These are phyloP conservation scores for Citropsis articulata DNA, from an alignment of 345 rosid species.

Conservation along the genomic window DNA sequence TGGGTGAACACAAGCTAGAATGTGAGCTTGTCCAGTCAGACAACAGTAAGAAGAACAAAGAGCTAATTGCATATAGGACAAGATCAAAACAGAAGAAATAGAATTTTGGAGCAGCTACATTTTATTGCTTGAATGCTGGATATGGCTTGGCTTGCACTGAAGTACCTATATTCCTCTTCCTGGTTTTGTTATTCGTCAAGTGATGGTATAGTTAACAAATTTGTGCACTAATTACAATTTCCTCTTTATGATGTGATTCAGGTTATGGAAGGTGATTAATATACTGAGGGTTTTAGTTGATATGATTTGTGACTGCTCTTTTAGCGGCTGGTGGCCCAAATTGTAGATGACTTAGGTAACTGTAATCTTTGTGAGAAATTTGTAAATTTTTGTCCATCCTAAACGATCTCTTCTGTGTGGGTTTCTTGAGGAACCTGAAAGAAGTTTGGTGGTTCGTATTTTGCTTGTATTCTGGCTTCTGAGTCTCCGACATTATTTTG, in stretches of 20 bases:
- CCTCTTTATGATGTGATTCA: not conserved
- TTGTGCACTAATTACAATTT: not conserved
- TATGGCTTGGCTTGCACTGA: not conserved
- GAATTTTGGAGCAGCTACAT: conserved; percentile 5
- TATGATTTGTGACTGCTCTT: not conserved
- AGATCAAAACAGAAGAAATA: conserved; percentile 31
- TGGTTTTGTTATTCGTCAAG: not conserved
- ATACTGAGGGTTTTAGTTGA: not conserved
- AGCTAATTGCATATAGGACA: conserved; percentile 23
- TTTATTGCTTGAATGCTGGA: not conserved
- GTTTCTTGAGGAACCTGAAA: not conserved
- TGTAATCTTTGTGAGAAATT: not conserved
- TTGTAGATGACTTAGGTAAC: conserved; percentile 8
- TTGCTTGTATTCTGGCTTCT: not conserved
- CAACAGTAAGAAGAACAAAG: not conserved
- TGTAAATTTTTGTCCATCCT: conserved; percentile 22
- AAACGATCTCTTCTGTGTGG: not conserved
- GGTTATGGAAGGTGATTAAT: not conserved
- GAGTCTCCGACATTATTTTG: not conserved
- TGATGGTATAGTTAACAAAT: not conserved
- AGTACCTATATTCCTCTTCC: not conserved
- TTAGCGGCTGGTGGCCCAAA: not conserved
- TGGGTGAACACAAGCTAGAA: conserved; percentile 8
- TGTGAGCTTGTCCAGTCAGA: conserved; percentile 10
- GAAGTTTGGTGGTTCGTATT: not conserved